A percentile compares a stretch with the other conserved stretches of the same genome.
Conservation (phyloP, 2,329 filamentous ascomycete species). For the Pseudocercospora ulei region DNA sequence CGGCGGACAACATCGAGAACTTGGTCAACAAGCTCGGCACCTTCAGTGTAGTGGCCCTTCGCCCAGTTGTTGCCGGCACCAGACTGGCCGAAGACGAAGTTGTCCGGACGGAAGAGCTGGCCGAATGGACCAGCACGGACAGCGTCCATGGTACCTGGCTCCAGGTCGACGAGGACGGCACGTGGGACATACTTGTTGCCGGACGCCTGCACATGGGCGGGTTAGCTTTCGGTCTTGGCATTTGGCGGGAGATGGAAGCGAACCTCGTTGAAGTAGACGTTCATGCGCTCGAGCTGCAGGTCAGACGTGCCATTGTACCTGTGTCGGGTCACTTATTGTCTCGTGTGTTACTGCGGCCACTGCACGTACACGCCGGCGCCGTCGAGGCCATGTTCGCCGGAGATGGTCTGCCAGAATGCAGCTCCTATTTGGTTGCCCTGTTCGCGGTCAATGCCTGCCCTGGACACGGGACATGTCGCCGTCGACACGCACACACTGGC, state of each 20-base stretch:
- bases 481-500: constrained; percentile 76
- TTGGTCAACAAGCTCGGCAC: constrained; percentile 96
- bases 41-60: constrained; percentile 99
- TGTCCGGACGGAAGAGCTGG: constrained; percentile 98
- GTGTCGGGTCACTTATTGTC: constrained; percentile 29
- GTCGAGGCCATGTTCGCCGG: constrained; percentile 81
- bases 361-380: constrained; percentile 79
- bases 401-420: constrained; percentile 76
- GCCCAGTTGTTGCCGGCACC: constrained; percentile 99
- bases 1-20: constrained; percentile 97
- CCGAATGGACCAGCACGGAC: constrained; percentile 97
- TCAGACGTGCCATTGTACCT: constrained; percentile 97
- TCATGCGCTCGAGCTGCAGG: constrained; percentile 99
- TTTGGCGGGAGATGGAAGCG: constrained; percentile 22
- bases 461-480: constrained; percentile 20
- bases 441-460: constrained; percentile 18
- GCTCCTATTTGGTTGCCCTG: constrained; percentile 99
- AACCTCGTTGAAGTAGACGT: constrained; percentile 97
- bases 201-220: constrained; percentile 56
- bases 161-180: constrained; percentile 97
- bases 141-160: constrained; percentile 99
- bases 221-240: constrained; percentile 29
- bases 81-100: constrained; percentile 99
- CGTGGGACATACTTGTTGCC: constrained; percentile 99
- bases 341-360: neutral